Base-by-base conservation (phyloP, 306 rosid genomes). In the Cotoneaster glaucophyllus region DNA sequence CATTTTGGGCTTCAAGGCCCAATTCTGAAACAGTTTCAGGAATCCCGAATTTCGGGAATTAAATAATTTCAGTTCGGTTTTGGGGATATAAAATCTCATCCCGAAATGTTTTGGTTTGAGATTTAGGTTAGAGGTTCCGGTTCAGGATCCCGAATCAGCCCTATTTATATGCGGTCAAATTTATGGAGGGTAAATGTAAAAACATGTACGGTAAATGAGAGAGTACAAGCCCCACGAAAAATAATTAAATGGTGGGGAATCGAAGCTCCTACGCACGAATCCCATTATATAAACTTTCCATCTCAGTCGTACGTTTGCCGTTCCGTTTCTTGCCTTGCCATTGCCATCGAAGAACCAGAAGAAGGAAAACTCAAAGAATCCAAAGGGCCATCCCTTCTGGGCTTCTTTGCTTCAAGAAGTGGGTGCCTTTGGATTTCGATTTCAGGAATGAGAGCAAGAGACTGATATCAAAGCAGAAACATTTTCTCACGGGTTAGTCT, bases 361-460 rank as follows among this genome's bases (percentile, higher is more conserved):
- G 76, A 25, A 8, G 56, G 32, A 31, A 32, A 12, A 3, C 41
- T 6, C 37, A 24, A 34, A 57, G 54, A 43, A 43, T 43, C 77
- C 77, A 61, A 74, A 26, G 59, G 59, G 29, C 34, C 77, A 43
- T 43, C 77, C 58, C 66, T 74, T 63, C 77, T 61, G 77, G 58
- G 14, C 8, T 19, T 21, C 7, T 12, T 21, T 74, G 77, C 59
- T 74, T 61, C 59, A 61, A 58, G 28, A 44, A 44, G 43, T 29
- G 24, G 66, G 69, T 37, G 76, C 70, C 43, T 65, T 48, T 31
- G 71, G 82, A 25, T 18, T 52, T 56, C 54, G 77, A 58, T 81
- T 80, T 68, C 82, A 26, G 82, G 76, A 77, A 44, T 59, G 75
- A 72, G 57, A 24, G 67, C 52, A 17, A 71, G 74, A 37, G 31